These are phyloP conservation scores for Daphne laureola DNA, from an alignment of 441 rosid genomes.

Conservation along the genomic window DNA sequence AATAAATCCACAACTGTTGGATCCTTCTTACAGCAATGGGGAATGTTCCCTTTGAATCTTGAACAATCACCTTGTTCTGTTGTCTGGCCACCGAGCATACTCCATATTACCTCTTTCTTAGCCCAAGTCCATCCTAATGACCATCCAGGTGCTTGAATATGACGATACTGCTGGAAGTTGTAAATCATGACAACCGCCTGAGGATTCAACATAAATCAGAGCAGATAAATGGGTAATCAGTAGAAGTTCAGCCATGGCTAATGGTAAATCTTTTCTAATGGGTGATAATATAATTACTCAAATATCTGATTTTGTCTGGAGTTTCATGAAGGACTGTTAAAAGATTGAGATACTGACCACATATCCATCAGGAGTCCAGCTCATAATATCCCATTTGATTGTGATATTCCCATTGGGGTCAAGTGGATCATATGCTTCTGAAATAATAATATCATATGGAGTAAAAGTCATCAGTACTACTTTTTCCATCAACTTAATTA, in stretches of 20 bases:
- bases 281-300: background rate
- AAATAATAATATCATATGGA: background rate
- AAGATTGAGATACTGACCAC: conserved; percentile 32
- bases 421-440: conserved; percentile 84
- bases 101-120: conserved; percentile 79
- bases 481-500: conserved; percentile 6
- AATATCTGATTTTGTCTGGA: background rate
- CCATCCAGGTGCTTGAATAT: conserved; percentile 82
- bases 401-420: conserved; percentile 90
- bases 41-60: conserved; percentile 60
- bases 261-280: background rate
- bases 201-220: conserved; percentile 4
- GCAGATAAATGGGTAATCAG: background rate
- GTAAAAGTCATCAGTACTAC: background rate
- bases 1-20: conserved; percentile 68
- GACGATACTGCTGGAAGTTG: conserved; percentile 86
- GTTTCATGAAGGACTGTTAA: background rate
- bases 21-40: conserved; percentile 71
- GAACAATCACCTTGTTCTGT: conserved; percentile 92
- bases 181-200: conserved; percentile 68
- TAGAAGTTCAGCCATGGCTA: background rate
- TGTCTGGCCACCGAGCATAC: conserved; percentile 63
- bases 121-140: conserved; percentile 70
- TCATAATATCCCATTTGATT: conserved; percentile 76
- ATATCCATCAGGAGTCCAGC: conserved; percentile 88